A percentile compares a stretch with the other conserved stretches of the same genome.
Conservation (phyloP, 441 rosid genomes). For the Biscutella laevigata region DNA sequence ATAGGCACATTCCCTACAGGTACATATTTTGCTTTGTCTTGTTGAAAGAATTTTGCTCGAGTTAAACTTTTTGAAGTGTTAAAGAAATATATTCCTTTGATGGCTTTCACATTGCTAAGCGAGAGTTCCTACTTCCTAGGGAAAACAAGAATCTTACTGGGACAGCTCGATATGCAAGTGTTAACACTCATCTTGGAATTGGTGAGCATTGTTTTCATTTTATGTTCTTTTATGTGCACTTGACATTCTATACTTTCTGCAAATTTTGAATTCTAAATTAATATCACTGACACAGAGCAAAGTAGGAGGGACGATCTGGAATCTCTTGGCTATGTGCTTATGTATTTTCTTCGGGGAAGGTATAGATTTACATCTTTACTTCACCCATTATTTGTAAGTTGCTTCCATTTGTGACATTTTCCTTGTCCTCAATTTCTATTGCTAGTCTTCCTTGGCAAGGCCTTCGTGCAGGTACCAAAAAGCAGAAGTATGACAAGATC, state of each 20-base stretch:
- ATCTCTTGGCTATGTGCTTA: constrained; percentile 83
- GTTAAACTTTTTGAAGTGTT: neutral
- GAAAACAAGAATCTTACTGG: constrained; percentile 89
- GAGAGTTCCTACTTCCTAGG: constrained; percentile 33
- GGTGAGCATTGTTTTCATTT: constrained; percentile 41
- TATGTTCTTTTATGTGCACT: neutral
- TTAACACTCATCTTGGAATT: no score
- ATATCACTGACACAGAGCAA: constrained; percentile 50
- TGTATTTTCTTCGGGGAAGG: constrained; percentile 94
- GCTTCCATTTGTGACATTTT: neutral
- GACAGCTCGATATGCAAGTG: constrained; percentile 94
- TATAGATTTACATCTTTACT: constrained; percentile 22
- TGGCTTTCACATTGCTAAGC: constrained; percentile 13
- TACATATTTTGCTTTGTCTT: constrained; percentile 14
- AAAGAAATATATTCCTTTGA: neutral
- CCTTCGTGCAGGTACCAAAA: constrained; percentile 78
- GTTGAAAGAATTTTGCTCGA: neutral
- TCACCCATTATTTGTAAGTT: neutral
- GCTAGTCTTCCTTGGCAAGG: constrained; percentile 95
- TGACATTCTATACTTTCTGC: neutral
- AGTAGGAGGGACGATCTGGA: constrained; percentile 93
- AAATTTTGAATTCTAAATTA: constrained; percentile 2
- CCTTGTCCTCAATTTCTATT: constrained; percentile 17
- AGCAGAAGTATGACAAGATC: constrained; percentile 87
- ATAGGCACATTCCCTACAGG: constrained; percentile 73